These are phyloP conservation scores for Candida insectalens DNA, from an alignment of 805 yeast genomes.

Conservation along the genomic window DNA sequence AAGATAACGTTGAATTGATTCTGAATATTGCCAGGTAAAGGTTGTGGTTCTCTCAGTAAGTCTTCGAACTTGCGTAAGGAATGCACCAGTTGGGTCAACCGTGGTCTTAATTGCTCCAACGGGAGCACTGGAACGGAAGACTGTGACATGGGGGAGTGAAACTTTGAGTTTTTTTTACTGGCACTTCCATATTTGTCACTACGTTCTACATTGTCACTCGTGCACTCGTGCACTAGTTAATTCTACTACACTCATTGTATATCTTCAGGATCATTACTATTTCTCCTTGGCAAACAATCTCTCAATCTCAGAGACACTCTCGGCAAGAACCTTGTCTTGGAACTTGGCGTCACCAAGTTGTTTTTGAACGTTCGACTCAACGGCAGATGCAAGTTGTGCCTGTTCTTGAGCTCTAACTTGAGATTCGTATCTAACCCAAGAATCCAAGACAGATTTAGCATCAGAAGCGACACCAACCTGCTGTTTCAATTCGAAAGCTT, in stretches of 20 bases:
- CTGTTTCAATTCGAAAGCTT: constrained; percentile 90
- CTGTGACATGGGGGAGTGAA: too few relatives aligned
- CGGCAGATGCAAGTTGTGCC: constrained; percentile 78
- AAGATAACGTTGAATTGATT: constrained; percentile 76
- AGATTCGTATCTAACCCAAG: constrained; percentile 98
- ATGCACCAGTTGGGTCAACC: constrained; percentile 53
- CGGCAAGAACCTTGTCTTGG: constrained; percentile 87
- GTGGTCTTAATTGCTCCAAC: constrained; percentile 51
- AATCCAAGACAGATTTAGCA: constrained; percentile 92
- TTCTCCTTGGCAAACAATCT: constrained; percentile 48
- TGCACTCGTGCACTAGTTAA: too few relatives aligned
- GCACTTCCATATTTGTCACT: too few relatives aligned
- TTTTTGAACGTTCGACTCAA: constrained; percentile 79
- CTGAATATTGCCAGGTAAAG: constrained; percentile 50
- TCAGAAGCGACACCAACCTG: constrained; percentile 75
- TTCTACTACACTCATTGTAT: too few relatives aligned
- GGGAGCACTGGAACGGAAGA: constrained; percentile 54
- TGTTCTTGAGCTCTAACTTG: constrained; percentile 95
- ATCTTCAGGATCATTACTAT: too few relatives aligned
- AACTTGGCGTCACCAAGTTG: constrained; percentile 80
- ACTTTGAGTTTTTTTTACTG: too few relatives aligned
- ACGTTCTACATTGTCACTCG: too few relatives aligned
- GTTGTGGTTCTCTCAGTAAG: constrained; percentile 32
- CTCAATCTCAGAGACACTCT: constrained; percentile 89
- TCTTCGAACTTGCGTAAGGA: constrained; percentile 48